Evolutionary conservation across 176 grass and related monocot genomes (phyloP), one percentile per base, ranked within the genome.

Genomic region (Saccharum officinarum): DNA sequence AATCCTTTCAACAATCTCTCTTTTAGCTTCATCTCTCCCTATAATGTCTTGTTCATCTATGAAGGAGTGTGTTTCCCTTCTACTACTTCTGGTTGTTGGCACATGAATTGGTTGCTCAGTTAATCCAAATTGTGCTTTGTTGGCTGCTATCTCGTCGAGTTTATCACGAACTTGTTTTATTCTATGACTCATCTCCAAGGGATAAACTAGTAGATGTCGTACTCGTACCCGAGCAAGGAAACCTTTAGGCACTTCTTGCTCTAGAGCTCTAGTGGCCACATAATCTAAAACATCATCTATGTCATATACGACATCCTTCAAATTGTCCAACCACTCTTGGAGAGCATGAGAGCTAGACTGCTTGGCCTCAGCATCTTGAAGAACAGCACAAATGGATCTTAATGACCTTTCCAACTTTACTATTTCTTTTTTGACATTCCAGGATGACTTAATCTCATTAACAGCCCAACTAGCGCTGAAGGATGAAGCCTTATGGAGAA

Each of bases 231-330:
- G n/a, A 54, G 4, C 1, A 8, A 54, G 23, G 30, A 70, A 40
- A 70, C 66, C 7, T 25, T 70, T 55, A 25, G 2, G 4, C 3
- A 55, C 13, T 54, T 70, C 8, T 3, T 70, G 18, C 7, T 54
- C 28, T 1, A 69, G 42, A 1, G 20, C 79, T 81, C 47, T 22
- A 0, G 65, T 81, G 18, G 65, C 6, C 5, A 75, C 28, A 1
- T 63, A 8, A 26, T 84, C 71, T 6, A 84, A 67, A 52, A 75
- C 30, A 84, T 84, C 82, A 7, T 84, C 71, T 23, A 84, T 76
- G 42, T 67, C 82, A 66, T 75, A 83, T 11, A 83, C 18, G 10
- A 39, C 55, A 7, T 83, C 81, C 37, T 83, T 83, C 14, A 83
- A 11, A 12, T 83, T 47, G 0, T 74, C 40, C 40, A 75, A 4